Conservation (phyloP, 176 grass and related monocot species). For the Zoysia pacifica region DNA sequence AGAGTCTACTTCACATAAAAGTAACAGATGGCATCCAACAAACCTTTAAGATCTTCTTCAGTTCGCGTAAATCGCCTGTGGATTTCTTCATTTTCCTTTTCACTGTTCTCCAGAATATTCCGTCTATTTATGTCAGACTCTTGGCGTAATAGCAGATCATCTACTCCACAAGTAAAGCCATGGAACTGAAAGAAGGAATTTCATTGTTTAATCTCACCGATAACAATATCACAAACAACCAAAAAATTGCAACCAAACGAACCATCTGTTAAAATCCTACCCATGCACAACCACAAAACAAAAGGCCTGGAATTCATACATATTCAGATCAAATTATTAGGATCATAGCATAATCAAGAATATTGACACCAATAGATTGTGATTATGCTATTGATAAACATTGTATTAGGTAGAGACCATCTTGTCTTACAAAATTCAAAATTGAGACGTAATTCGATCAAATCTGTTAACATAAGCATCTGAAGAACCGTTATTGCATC, state of each 20-base stretch:
- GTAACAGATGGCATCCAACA: slow-evolving; percentile 24
- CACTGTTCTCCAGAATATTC: slow-evolving; percentile 46
- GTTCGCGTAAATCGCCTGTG: slow-evolving; percentile 50
- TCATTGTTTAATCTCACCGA: slow-evolving; percentile 5
- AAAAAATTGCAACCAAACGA: slow-evolving; percentile 16
- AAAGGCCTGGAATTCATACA: neutral
- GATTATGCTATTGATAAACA: neutral
- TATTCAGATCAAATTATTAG: neutral
- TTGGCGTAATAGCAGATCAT: slow-evolving; percentile 66
- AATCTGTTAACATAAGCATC: neutral
- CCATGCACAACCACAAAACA: neutral
- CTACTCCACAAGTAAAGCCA: slow-evolving; percentile 95
- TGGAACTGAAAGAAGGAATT: slow-evolving; percentile 62
- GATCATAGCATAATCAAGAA: neutral
- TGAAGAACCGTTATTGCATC: neutral
- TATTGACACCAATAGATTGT: slow-evolving; percentile 1
- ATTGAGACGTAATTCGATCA: slow-evolving; percentile 1
- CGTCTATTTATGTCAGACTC: slow-evolving; percentile 39
- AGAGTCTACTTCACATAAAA: neutral
- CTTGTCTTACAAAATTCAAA: neutral
- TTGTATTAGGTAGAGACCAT: neutral
- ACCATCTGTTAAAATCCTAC: neutral
- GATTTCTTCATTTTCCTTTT: slow-evolving; percentile 45
- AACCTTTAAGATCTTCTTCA: slow-evolving; percentile 42
- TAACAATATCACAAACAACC: neutral